Conservation (phyloP, 75 land plant genomes). For the Chamaecyparis obtusa region DNA sequence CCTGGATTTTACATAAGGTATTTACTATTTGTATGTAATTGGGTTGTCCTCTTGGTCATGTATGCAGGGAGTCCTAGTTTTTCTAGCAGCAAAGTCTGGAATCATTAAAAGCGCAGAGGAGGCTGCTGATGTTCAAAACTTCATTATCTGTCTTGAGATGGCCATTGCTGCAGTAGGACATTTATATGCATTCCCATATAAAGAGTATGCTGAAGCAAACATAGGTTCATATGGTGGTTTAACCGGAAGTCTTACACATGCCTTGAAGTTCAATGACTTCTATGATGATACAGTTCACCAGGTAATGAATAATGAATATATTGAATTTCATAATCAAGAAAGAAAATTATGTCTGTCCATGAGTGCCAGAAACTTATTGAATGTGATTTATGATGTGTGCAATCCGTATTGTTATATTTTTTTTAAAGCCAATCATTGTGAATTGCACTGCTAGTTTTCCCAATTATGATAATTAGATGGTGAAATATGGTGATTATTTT, state of each 20-base stretch:
- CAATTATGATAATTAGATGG: neutral
- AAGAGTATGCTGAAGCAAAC: constrained; percentile 94
- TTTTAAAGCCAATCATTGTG: neutral
- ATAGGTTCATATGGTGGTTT: constrained; percentile 61
- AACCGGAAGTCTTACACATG: constrained; percentile 76
- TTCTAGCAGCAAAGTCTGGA: constrained; percentile 81
- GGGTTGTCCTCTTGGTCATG: neutral
- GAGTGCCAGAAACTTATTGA: neutral
- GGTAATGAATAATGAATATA: constrained; percentile 31
- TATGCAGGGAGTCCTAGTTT: constrained; percentile 87
- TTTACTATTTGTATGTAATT: neutral
- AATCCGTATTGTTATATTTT: neutral
- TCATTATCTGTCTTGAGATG: constrained; percentile 94
- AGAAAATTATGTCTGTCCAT: neutral
- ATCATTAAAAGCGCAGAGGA: constrained; percentile 76
- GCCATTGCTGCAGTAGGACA: constrained; percentile 91
- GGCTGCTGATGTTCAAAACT: constrained; percentile 85
- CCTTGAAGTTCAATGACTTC: constrained; percentile 87
- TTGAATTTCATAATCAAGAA: neutral
- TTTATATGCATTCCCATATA: constrained; percentile 90
- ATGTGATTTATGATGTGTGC: neutral
- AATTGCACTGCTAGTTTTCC: neutral
- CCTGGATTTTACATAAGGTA: neutral
- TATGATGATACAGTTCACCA: constrained; percentile 98
- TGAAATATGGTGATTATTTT: neutral